Evolutionary conservation across 2,329 filamentous ascomycete species (phyloP), one percentile per base, ranked within the genome.

Genomic region (Pyricularia pennisetigena): DNA sequence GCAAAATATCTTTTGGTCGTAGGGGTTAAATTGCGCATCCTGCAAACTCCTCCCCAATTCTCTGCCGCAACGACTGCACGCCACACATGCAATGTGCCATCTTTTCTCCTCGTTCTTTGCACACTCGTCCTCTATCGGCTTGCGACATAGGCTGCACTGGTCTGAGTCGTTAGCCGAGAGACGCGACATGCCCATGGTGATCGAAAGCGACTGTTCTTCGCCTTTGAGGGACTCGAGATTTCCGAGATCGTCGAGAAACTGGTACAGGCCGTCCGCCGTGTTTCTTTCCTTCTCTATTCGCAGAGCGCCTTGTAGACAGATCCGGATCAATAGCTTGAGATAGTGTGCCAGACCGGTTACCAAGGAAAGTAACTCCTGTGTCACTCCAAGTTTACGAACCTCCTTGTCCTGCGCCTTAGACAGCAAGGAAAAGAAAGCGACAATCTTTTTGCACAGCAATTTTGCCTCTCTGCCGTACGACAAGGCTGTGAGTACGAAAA

Each of bases 381-480:
- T 99, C 35, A 99, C 95, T 62, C 95, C 95, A 61, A 98, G 87
- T 76, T 97, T 95, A 69, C 92, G 86, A 54, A 92, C 88, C n/a
- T 90, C 92, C 9, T 89, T 92, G 75, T 97, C 94, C 76, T 98
- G 94, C 1, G 94, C 95, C 78, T 97, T 97, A 6, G 94, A 97
- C 9, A 99, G 84, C 23, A 99, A 82, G 14, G 93, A 93, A 78
- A 99, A 99, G 82, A 99, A 99, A 29, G 94, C 92, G 6, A 99
- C 95, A 68, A 99, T 97, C 79, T 99, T 99, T 80, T 99, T 99
- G 83, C 95, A 99, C n/a, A 99, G 86, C 66, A 99, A 84, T 79
- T 99, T 99, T n/a, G 95, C 92, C 81, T 99, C 95, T 74, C 95
- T 89, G 23, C 91, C 91, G 76, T 98, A 99, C 10, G 93, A 92